phyloP scores from a whole-genome alignment of 305 asterid species.

The Striga hermonthica region DNA sequence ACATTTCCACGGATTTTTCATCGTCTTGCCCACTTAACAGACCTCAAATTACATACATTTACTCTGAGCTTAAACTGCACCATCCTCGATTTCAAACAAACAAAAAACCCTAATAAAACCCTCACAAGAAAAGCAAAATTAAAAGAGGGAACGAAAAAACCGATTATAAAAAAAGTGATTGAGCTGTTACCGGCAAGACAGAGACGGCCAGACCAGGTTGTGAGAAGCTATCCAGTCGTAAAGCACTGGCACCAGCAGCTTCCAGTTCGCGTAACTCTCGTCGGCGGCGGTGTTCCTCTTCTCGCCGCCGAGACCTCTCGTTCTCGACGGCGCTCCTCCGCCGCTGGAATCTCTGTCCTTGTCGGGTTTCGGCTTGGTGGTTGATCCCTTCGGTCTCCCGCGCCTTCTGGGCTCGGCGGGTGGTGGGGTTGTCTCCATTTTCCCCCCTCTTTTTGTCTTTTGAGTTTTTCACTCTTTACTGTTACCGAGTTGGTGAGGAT shows the following conservation, averaged over 20 bases:
- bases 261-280: constrained; percentile 84
- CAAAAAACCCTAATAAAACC: constrained; percentile 36
- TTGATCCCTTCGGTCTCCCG: constrained; percentile 91
- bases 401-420: constrained; percentile 72
- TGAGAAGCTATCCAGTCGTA: constrained; percentile 85
- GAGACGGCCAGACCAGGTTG: constrained; percentile 62
- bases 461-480: neutral
- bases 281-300: constrained; percentile 53
- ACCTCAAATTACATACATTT: neutral
- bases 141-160: neutral
- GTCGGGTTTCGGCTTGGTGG: constrained; percentile 61
- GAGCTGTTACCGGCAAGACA: constrained; percentile 56
- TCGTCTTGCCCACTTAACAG: neutral
- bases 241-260: constrained; percentile 74
- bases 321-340: constrained; percentile 38
- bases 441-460: constrained; percentile 5
- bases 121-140: constrained; percentile 24
- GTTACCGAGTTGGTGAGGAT: constrained; percentile 27
- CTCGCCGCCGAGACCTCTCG: constrained; percentile 44
- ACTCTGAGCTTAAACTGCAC: constrained; percentile 15
- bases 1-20: neutral
- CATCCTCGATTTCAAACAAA: constrained; percentile 1
- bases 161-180: neutral
- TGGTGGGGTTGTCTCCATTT: constrained; percentile 62
- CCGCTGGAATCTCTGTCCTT: constrained; percentile 47